Evolutionary conservation across 1,284 basidiomycete genomes (phyloP).

Genomic region (Rhodotorula sp.): DNA sequence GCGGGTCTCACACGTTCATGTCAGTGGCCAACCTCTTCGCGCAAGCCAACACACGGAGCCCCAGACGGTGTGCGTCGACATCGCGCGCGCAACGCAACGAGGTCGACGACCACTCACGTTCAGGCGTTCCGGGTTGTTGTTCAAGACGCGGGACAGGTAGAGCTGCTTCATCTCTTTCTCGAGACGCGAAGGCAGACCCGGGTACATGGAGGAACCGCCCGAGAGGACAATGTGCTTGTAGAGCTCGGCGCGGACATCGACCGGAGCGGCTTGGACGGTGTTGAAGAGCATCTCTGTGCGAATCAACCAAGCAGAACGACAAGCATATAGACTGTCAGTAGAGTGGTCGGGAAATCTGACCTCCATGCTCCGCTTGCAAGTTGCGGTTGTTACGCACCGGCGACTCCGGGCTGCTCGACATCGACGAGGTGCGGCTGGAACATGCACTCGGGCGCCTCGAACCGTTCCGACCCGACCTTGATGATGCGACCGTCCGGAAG

Average conservation of each 20-base stretch:
- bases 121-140: conserved; percentile 78
- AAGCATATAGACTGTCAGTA: background rate
- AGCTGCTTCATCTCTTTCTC: conserved; percentile 99
- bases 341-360: too few species aligned
- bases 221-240: conserved; percentile 99
- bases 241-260: conserved; percentile 85
- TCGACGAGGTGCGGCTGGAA: conserved; percentile 99
- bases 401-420: conserved; percentile 93
- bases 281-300: conserved; percentile 86
- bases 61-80: too few species aligned
- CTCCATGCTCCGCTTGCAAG: too few species aligned
- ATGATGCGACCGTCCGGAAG: conserved; percentile 94
- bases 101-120: conserved; percentile 51
- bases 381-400: conserved; percentile 58
- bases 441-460: conserved; percentile 99
- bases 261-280: conserved; percentile 88
- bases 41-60: too few species aligned
- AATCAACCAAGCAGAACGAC: background rate
- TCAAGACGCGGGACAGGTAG: conserved; percentile 84
- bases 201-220: conserved; percentile 98
- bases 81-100: too few species aligned
- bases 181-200: conserved; percentile 89
- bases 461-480: conserved; percentile 98
- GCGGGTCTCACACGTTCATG: conserved; percentile 2
- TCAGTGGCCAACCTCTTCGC: background rate